phyloP scores from a whole-genome alignment of 495 filamentous ascomycete species.

The Thermothielavioides terrestris region DNA sequence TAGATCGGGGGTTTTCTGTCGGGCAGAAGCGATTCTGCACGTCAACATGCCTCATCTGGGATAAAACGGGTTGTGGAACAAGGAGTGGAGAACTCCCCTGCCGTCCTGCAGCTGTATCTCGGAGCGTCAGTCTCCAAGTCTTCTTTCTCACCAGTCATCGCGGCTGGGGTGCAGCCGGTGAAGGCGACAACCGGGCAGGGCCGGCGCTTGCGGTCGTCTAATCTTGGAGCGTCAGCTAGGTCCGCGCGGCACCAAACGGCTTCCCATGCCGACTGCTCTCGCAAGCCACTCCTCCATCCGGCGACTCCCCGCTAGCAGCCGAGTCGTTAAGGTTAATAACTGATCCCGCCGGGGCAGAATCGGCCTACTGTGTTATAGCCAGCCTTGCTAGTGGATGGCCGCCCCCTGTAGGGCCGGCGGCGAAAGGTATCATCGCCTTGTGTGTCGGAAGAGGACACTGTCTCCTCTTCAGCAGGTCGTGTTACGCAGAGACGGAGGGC shows the following conservation, averaged over 20 bases:
- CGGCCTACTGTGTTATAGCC: too few species aligned
- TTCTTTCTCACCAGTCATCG: neutral
- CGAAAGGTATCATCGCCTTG: too few species aligned
- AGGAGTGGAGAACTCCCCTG: slow-evolving; percentile 20
- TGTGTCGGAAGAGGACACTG: too few species aligned
- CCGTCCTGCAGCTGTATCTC: slow-evolving; percentile 16
- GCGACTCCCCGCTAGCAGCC: neutral
- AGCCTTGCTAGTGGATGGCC: too few species aligned
- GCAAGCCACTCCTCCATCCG: neutral
- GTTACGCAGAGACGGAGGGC: too few species aligned
- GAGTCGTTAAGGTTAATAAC: neutral
- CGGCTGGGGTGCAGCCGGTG: slow-evolving; percentile 6
- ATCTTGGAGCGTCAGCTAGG: neutral
- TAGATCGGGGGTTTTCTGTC: slow-evolving; percentile 19
- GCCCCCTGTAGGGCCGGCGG: too few species aligned
- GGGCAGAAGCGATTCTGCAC: slow-evolving; percentile 26
- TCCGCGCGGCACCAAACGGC: slow-evolving; percentile 5
- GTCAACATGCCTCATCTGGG: slow-evolving; percentile 25
- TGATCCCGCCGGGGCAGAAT: too few species aligned
- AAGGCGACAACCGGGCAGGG: neutral
- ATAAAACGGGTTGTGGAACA: slow-evolving; percentile 21
- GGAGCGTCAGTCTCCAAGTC: slow-evolving; percentile 8
- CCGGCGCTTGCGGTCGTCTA: slow-evolving; percentile 3
- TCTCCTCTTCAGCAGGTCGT: too few species aligned
- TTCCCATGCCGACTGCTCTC: neutral